Evolutionary conservation across 257 asterid genomes (phyloP), one percentile per base, ranked within the genome.

Genomic region (Primulina huaijiensis): DNA sequence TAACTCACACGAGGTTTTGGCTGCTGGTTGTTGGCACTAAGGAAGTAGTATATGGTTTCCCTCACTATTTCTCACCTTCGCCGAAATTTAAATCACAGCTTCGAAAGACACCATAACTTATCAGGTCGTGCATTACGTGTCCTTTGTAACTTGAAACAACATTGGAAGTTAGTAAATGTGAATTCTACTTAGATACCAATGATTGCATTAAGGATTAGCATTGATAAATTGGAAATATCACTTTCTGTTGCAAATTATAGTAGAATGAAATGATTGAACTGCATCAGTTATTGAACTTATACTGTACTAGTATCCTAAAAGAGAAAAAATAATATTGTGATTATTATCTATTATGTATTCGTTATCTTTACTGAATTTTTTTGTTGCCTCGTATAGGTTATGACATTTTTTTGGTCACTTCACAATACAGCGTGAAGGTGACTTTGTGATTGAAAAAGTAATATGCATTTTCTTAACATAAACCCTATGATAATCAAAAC

Each of bases 21-120:
- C 74, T 70, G 38, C 71, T 74, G 29, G 8, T n/a, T 78, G 70
- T 43, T 52, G 21, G 27, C 64, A 34, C 10, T 60, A 19, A 65
- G 68, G 23, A 3, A 27, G 40, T 43, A 65, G 23, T 64, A 8
- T 40, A 56, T 61, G 60, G 8, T 11, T 34, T 58, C 21, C 58
- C 59, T 10, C 40, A 7, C 29, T 5, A 19, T 11, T 20, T 37
- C 37, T 43, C 68, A 53, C 64, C 35, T 11, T 59, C 35, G 27
- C 20, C 4, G 50, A 25, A 23, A 55, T 74, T 38, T 52, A 75
- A 29, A 62, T 12, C 62, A 43, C 35, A 73, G 10, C 27, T 21
- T 69, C 5, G 30, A 25, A 64, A 60, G 20, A 29, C 16, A 61
- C 8, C 38, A 10, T 8, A n/a, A 17, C 1, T 60, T 70, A 9